Conservation (phyloP, 1,139 yeast species). For the Blastobotrys serpentis region DNA sequence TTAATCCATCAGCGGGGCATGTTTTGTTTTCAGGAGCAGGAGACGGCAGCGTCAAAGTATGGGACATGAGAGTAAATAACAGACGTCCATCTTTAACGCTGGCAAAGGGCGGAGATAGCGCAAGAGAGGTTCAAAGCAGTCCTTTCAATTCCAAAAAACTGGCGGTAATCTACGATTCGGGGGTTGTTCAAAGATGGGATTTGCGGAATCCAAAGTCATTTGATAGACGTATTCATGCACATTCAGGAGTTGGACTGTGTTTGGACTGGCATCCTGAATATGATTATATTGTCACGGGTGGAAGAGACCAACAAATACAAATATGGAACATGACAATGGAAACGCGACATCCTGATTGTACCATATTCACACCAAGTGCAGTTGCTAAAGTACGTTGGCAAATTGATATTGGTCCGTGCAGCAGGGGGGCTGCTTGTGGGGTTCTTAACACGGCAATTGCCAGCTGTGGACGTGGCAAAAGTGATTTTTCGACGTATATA, state of each 20-base stretch:
- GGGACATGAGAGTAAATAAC: constrained; percentile 72
- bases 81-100: constrained; percentile 49
- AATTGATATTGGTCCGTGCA: constrained; percentile 31
- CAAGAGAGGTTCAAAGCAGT: constrained; percentile 43
- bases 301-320: constrained; percentile 81
- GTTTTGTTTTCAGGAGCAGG: constrained; percentile 81
- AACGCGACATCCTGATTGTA: constrained; percentile 61
- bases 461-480: constrained; percentile 65
- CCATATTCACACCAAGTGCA: constrained; percentile 73
- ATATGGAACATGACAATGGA: constrained; percentile 65
- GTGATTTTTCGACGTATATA: constrained; percentile 69
- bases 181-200: constrained; percentile 84
- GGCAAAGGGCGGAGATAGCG: constrained; percentile 47
- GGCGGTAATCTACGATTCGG: constrained; percentile 85
- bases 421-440: constrained; percentile 20
- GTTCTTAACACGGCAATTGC: constrained; percentile 60
- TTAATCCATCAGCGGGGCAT: constrained; percentile 56
- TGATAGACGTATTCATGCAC: constrained; percentile 81
- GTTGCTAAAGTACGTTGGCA: constrained; percentile 72
- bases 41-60: constrained; percentile 82
- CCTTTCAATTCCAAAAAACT: constrained; percentile 47
- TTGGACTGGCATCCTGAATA: constrained; percentile 84
- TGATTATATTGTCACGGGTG: constrained; percentile 87
- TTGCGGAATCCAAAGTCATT: constrained; percentile 48
- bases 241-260: constrained; percentile 86